A percentile compares a stretch with the other conserved stretches of the same genome.
phyloP scores from a whole-genome alignment of 1,284 basidiomycete species.

The Trametes polyzona region DNA sequence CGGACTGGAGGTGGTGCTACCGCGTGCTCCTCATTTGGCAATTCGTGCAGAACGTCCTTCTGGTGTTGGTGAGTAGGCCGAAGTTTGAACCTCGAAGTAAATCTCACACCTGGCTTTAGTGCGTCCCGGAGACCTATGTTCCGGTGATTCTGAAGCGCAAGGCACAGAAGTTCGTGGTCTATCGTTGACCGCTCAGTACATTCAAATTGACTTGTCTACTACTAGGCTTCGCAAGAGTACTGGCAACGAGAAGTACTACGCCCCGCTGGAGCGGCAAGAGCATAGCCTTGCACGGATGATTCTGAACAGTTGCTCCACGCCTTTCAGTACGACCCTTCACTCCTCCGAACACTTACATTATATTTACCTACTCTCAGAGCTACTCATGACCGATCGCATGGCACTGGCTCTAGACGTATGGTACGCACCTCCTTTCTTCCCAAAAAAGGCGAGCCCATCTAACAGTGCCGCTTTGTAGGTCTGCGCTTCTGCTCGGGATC shows the following conservation, averaged over 20 bases:
- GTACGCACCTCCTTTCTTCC: constrained; percentile 36
- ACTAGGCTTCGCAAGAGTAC: constrained; percentile 62
- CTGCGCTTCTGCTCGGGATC: constrained; percentile 60
- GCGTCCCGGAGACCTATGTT: constrained; percentile 78
- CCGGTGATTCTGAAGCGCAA: constrained; percentile 67
- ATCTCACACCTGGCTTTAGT: constrained; percentile 30
- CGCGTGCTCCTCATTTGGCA: constrained; percentile 69
- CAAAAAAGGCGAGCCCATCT: neutral
- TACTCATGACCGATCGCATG: constrained; percentile 76
- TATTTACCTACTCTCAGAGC: constrained; percentile 46
- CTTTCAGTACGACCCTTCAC: constrained; percentile 65
- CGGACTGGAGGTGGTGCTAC: constrained; percentile 82
- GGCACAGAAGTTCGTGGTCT: constrained; percentile 44
- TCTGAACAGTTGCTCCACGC: constrained; percentile 48
- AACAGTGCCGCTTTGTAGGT: constrained; percentile 50
- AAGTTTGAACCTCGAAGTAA: too few relatives aligned
- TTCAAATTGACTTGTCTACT: too few relatives aligned
- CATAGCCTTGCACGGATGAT: constrained; percentile 45
- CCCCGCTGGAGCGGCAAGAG: constrained; percentile 56
- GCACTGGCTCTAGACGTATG: constrained; percentile 68
- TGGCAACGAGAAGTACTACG: constrained; percentile 56
- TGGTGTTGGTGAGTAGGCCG: constrained; percentile 58
- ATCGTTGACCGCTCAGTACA: too few relatives aligned
- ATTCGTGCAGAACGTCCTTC: constrained; percentile 47
- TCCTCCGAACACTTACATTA: neutral